These are phyloP conservation scores for Fusarium sp. DNA, from an alignment of 2,329 filamentous ascomycete genomes.

Conservation along the genomic window DNA sequence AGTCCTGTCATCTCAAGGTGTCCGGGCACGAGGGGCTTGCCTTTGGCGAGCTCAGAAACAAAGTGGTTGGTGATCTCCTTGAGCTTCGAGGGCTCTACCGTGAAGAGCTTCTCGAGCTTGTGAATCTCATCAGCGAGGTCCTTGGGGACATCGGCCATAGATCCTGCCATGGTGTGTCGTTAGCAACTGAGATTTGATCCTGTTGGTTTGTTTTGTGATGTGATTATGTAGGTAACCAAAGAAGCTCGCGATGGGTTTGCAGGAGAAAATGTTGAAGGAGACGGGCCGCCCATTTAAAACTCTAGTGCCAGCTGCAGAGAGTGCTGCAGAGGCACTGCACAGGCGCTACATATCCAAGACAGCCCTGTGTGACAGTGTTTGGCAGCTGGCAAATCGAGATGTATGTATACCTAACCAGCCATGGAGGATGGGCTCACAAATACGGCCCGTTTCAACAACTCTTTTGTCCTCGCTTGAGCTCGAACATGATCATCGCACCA, in stretches of 20 bases:
- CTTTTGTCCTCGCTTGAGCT: constrained; percentile 11
- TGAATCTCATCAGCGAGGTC: constrained; percentile 84
- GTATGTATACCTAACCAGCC: not conserved
- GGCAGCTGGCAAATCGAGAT: constrained; percentile 15
- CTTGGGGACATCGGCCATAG: constrained; percentile 90
- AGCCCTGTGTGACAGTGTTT: constrained; percentile 24
- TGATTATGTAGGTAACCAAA: not conserved
- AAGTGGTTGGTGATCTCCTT: constrained; percentile 94
- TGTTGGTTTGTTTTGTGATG: not conserved
- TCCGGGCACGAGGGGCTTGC: constrained; percentile 54
- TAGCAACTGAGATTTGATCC: constrained; percentile 20
- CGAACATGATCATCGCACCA: constrained; percentile 29
- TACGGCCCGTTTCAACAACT: constrained; percentile 12
- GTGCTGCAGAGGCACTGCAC: constrained; percentile 9
- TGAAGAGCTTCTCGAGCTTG: constrained; percentile 84
- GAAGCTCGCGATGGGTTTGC: not conserved
- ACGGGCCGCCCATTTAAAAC: constrained; percentile 13
- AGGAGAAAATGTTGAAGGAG: constrained; percentile 2
- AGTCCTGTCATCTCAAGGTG: constrained; percentile 10
- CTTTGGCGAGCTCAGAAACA: constrained; percentile 86
- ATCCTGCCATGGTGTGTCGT: constrained; percentile 66
- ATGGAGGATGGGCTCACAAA: constrained; percentile 5
- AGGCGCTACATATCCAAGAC: constrained; percentile 7
- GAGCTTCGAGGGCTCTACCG: constrained; percentile 79
- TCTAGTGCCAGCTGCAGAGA: constrained; percentile 5